Evolutionary conservation across 225 moss, liverwort and hornwort genomes (phyloP), one percentile per base, ranked within the genome.

Genomic region (Physcomitrellopsis africana): DNA sequence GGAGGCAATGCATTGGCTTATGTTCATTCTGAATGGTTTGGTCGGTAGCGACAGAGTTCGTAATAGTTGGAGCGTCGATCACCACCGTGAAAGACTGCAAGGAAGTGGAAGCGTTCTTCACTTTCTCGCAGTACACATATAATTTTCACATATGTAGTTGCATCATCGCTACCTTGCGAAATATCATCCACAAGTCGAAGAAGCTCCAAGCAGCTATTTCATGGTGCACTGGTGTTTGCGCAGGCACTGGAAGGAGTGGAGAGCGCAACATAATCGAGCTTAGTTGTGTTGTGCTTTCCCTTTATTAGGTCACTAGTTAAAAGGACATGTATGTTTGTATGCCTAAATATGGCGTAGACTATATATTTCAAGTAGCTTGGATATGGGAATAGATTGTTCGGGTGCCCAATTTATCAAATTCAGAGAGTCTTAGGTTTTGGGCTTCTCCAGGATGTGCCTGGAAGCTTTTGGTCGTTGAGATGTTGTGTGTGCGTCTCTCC

Each of bases 401-500:
- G 72, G 61, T 62, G 41, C 32, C 52, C 71, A 51, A 14, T 32
- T 42, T 70, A 74, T 19, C 57, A 57, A 47, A 58, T 41, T 37
- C 16, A 37, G 32, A 29, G 29, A 37, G 32, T 37, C 32, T 37
- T 37, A 37, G 32, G 32, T 37, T 37, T 18, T 64, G 26, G 66
- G 77, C 74, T 77, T 56, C 70, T 74, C 43, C 74, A 81, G 74
- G 81, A 77, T 70, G 78, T 62, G 52, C 84, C 70, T 69, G 73
- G 74, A 74, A 70, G 69, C 71, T 78, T 63, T 32, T 9, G 72
- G 20, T 65, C 79, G 70, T 72, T 86, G 83, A 83, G 86, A 77
- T 83, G 67, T 77, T 79, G 77, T 86, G 75, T 58, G 67, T 86
- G 83, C 77, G 71, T 80, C 82, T 86, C 75, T 80, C 59, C 83